Base-by-base conservation (phyloP, 192 early-diverging fungal genomes). In the Coemansia sp. region DNA sequence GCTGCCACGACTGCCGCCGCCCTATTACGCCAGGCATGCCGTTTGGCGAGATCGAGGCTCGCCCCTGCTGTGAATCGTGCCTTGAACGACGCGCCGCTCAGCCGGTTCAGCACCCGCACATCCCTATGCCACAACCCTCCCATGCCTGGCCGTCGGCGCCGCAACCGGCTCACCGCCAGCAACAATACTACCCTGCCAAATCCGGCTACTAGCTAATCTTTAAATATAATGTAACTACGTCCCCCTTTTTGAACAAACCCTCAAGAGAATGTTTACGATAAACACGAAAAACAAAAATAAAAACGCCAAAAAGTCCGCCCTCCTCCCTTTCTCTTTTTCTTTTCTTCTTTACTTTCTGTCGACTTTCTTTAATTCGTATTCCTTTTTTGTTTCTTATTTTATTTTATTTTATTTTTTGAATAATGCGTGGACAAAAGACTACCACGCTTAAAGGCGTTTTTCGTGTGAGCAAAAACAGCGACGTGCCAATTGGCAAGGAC, bases 11-110 rank as follows among this genome's bases (percentile, higher is more conserved):
- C 60, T 85, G 84, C 50, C 64, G 59, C 3, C 63, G 66, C 23
- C 80, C 74, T 5, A 82, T 85, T 50, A 82, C 84, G 1, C 84
- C 84, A 0, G 74, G 77, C 2, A 85, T 85, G 84, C 84, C 84
- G 14, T 85, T 82, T 75, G 84, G 79, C 48, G 84, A 85, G 45
- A 69, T 82, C 15, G 77, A 75, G 1, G 46, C 57, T 0, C 53
- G 48, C 0, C 84, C 84, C 0, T 85, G 80, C 60, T 85, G 84
- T 55, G 84, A 85, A 29, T 58, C 69, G 12, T 85, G 84, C 19
- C 44, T 85, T 58, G 78, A 77, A 41, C 34, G 67, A 17, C 64
- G 80, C 32, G 55, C 64, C 10, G 63, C 69, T 34, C 46, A 48
- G 46, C 19, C 46, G 6, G 8, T 21, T 9, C 46, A 48, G 46